These are phyloP conservation scores for Harrya chromipes DNA, from an alignment of 768 basidiomycete species.

Conservation along the genomic window DNA sequence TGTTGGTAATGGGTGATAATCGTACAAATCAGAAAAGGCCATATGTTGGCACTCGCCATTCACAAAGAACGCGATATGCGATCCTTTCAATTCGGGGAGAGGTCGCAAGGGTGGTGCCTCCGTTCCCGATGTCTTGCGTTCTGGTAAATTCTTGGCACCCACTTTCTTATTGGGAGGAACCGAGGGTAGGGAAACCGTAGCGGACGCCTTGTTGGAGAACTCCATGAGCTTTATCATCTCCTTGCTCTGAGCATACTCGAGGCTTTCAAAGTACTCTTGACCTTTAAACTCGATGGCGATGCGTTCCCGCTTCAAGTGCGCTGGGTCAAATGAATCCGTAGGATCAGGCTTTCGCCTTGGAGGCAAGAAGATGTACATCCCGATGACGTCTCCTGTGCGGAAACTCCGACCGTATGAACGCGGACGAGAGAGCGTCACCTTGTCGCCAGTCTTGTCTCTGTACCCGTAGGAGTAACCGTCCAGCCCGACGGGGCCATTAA, in stretches of 20 bases:
- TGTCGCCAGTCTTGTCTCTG: slow-evolving; percentile 91
- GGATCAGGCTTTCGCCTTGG: slow-evolving; percentile 53
- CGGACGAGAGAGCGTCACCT: slow-evolving; percentile 79
- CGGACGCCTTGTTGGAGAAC: slow-evolving; percentile 57
- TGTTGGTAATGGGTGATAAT: slow-evolving; percentile 79
- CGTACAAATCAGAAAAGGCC: slow-evolving; percentile 87
- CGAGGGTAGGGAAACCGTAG: slow-evolving; percentile 54
- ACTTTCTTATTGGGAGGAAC: slow-evolving; percentile 57
- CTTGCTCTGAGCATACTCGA: slow-evolving; percentile 84
- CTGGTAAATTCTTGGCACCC: slow-evolving; percentile 66
- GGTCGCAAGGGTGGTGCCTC: slow-evolving; percentile 49
- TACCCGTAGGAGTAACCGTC: slow-evolving; percentile 93
- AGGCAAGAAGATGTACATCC: slow-evolving; percentile 91
- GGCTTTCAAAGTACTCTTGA: slow-evolving; percentile 94
- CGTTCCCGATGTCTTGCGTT: slow-evolving; percentile 40
- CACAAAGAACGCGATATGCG: slow-evolving; percentile 84
- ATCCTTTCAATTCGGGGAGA: slow-evolving; percentile 66
- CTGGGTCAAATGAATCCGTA: slow-evolving; percentile 74
- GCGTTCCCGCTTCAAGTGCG: slow-evolving; percentile 81
- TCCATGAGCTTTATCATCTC: slow-evolving; percentile 93
- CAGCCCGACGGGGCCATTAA: slow-evolving; percentile 89
- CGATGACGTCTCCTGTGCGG: slow-evolving; percentile 82
- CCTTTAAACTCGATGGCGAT: slow-evolving; percentile 94
- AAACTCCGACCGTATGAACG: slow-evolving; percentile 74
- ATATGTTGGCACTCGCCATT: slow-evolving; percentile 83